A percentile compares a stretch with the other conserved stretches of the same genome.
phyloP scores from a whole-genome alignment of 495 filamentous ascomycete genomes.

The Hypoxylon crocopeplum region DNA sequence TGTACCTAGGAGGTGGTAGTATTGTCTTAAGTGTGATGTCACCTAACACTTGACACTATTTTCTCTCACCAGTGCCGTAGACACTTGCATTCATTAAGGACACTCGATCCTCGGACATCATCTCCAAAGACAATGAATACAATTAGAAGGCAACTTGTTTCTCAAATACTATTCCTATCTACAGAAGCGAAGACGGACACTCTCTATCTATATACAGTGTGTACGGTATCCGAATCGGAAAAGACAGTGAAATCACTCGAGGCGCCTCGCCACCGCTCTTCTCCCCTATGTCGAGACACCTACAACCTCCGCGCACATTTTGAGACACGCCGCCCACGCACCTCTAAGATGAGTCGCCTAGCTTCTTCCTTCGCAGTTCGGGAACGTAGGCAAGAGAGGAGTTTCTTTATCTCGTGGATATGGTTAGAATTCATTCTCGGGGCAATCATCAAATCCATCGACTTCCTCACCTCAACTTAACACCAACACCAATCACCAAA shows the following conservation, averaged over 20 bases:
- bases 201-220: conserved; percentile 16
- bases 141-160: background rate
- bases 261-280: conserved; percentile 7
- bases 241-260: conserved; percentile 18
- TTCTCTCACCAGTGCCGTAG: too few species aligned
- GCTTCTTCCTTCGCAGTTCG: background rate
- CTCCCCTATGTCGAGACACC: background rate
- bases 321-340: too few species aligned
- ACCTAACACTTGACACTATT: too few species aligned
- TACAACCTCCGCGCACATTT: conserved; percentile 19
- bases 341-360: too few species aligned
- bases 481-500: background rate
- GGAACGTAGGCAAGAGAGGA: conserved; percentile 12
- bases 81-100: too few species aligned
- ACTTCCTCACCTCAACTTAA: conserved; percentile 6
- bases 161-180: conserved; percentile 4
- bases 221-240: conserved; percentile 18
- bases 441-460: background rate
- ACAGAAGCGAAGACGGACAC: conserved; percentile 1
- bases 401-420: conserved; percentile 10
- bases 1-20: too few species aligned
- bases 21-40: conserved; percentile 1
- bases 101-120: conserved; percentile 5
- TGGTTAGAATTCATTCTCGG: conserved; percentile 21
- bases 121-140: background rate